Conservation (phyloP, 2,329 filamentous ascomycete genomes). For the Zasmidium citrigriseum region DNA sequence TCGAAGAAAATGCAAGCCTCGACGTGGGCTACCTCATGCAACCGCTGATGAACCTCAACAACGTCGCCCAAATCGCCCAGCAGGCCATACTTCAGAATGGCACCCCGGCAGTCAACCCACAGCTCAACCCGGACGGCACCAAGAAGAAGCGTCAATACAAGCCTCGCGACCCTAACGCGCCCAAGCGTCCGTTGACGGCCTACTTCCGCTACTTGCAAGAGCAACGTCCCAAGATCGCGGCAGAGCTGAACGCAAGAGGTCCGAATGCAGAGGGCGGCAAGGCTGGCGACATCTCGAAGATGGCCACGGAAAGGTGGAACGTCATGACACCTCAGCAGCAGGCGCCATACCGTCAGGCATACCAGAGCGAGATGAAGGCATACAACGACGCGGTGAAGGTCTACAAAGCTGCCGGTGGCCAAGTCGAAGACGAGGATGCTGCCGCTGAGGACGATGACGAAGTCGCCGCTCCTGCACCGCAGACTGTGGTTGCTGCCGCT, state of each 20-base stretch:
- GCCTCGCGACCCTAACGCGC: constrained; percentile 78
- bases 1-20: constrained; percentile 50
- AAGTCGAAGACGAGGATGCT: constrained; percentile 12
- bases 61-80: constrained; percentile 25
- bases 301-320: constrained; percentile 84
- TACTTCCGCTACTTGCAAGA: constrained; percentile 95
- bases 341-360: constrained; percentile 61
- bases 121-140: constrained; percentile 20
- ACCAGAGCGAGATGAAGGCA: constrained; percentile 56
- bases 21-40: constrained; percentile 32
- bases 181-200: constrained; percentile 88
- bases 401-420: constrained; percentile 56
- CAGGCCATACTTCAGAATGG: constrained; percentile 21
- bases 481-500: constrained; percentile 13
- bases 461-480: constrained; percentile 17
- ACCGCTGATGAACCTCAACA: constrained; percentile 29
- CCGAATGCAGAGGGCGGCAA: constrained; percentile 63
- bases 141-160: constrained; percentile 47
- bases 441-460: constrained; percentile 32
- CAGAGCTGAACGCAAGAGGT: constrained; percentile 55
- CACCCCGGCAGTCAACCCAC: constrained; percentile 5
- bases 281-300: constrained; percentile 83
- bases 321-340: constrained; percentile 76
- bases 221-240: constrained; percentile 77
- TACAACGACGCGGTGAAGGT: constrained; percentile 58